phyloP scores from a whole-genome alignment of 352 stramenopile species.

The Pythium rishiriense region DNA sequence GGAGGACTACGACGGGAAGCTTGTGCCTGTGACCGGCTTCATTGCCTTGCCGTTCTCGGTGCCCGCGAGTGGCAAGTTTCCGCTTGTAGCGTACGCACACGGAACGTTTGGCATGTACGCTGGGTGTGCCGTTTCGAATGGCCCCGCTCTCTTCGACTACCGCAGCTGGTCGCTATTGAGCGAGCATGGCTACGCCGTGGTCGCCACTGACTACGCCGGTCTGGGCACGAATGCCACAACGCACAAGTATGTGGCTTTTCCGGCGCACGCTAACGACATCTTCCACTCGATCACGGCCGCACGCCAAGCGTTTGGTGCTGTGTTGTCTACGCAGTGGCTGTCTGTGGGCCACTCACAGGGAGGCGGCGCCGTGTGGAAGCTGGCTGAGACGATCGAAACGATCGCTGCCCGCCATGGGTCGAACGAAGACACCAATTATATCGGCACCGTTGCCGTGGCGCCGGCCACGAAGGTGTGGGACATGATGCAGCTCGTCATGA shows the following conservation, averaged over 20 bases:
- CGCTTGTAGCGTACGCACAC: slow-evolving; percentile 1
- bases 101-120: background rate
- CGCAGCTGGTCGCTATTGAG: background rate
- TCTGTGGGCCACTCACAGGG: background rate
- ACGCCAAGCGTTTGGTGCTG: background rate
- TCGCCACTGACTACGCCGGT: background rate
- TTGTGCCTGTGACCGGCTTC: background rate
- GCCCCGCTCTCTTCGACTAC: background rate
- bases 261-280: background rate
- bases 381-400: background rate
- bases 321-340: background rate
- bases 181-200: background rate
- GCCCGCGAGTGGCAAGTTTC: background rate
- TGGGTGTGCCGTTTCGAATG: background rate
- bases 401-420: background rate
- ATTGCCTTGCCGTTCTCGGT: background rate
- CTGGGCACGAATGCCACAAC: background rate
- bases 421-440: background rate
- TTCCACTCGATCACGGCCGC: background rate
- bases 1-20: background rate
- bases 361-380: background rate
- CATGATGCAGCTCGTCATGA: background rate
- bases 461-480: background rate
- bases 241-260: background rate
- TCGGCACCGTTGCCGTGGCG: background rate